A percentile compares a stretch with the other conserved stretches of the same genome.
These are phyloP conservation scores for Rhizophagus clarus DNA, from an alignment of 192 early-diverging fungal species.

Conservation along the genomic window DNA sequence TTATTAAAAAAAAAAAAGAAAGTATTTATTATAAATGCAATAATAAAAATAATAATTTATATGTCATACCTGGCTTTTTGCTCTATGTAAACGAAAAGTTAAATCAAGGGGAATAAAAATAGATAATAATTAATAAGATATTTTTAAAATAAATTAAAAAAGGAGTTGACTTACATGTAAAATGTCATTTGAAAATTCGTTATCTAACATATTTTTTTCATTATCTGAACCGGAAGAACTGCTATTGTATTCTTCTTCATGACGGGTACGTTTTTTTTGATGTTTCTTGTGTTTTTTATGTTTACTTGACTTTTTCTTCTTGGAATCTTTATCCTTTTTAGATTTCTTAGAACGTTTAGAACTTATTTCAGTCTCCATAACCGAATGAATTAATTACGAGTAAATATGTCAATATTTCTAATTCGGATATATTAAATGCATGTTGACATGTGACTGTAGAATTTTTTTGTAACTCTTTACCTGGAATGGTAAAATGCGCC, in stretches of 20 bases:
- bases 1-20: not conserved
- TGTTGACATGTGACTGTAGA: too few relatives aligned
- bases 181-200: not conserved
- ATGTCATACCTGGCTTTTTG: not conserved
- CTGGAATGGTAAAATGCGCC: not conserved
- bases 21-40: too few relatives aligned
- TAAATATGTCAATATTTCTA: not conserved
- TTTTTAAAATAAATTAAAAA: too few relatives aligned
- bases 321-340: conserved; percentile 18
- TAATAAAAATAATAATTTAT: too few relatives aligned
- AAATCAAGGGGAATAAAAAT: too few relatives aligned
- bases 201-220: not conserved
- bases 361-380: not conserved
- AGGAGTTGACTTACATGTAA: not conserved
- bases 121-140: not conserved
- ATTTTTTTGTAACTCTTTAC: not conserved
- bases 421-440: not conserved
- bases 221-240: not conserved
- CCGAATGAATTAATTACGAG: too few relatives aligned
- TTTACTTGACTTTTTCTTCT: conserved; percentile 1
- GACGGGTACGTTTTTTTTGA: conserved; percentile 2
- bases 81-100: not conserved
- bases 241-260: not conserved
- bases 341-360: conserved; percentile 16
- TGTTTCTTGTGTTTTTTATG: conserved; percentile 16